Conservation (phyloP, 768 basidiomycete species). For the Pleurotus salmoneostramineus region DNA sequence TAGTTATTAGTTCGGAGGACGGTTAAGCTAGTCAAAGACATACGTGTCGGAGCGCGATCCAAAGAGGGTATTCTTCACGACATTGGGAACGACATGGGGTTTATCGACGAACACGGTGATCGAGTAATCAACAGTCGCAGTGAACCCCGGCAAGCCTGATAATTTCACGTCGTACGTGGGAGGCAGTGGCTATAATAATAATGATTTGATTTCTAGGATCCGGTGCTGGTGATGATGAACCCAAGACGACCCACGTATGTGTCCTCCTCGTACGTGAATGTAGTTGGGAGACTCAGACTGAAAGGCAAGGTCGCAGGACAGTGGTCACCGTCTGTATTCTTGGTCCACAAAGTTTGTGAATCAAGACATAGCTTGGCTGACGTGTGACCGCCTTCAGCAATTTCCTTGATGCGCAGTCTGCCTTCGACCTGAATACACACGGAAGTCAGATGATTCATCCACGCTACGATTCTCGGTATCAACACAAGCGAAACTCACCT, state of each 20-base stretch:
- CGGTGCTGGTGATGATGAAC: not conserved
- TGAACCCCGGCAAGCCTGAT: conserved; percentile 69
- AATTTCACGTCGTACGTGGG: conserved; percentile 68
- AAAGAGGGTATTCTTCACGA: conserved; percentile 50
- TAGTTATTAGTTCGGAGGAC: too few relatives aligned
- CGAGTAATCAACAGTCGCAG: conserved; percentile 60
- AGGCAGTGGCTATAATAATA: conserved; percentile 50
- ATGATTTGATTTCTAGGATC: not conserved
- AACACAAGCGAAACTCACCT: conserved; percentile 32
- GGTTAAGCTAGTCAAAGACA: conserved; percentile 13
- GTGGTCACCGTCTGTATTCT: conserved; percentile 30
- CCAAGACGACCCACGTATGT: conserved; percentile 48
- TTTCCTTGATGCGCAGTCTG: conserved; percentile 51
- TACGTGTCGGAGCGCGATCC: conserved; percentile 52
- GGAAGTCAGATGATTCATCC: not conserved
- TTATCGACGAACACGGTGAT: conserved; percentile 51
- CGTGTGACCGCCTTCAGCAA: conserved; percentile 63
- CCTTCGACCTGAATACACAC: conserved; percentile 51
- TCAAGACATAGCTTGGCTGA: conserved; percentile 48
- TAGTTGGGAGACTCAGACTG: conserved; percentile 50
- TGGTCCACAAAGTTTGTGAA: conserved; percentile 55
- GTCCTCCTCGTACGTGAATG: conserved; percentile 50
- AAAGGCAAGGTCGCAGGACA: conserved; percentile 58
- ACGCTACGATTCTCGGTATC: not conserved
- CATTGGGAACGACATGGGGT: conserved; percentile 33